Base-by-base conservation (phyloP, 108 stramenopile species). In the Cylindrotheca fusiformis region DNA sequence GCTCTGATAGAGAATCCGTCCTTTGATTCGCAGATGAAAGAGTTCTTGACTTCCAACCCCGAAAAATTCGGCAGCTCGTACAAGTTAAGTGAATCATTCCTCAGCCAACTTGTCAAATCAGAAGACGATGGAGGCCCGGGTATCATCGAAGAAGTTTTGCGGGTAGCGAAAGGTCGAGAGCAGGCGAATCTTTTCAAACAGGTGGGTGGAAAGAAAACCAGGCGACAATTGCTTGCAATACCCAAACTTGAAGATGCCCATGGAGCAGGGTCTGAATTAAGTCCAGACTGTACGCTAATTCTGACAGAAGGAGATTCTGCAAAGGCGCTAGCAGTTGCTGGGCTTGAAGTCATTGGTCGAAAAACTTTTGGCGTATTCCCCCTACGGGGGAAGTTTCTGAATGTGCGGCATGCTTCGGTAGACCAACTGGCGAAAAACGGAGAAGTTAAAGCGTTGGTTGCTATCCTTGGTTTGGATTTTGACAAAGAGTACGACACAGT, bases 11-110 rank as follows among this genome's bases (percentile, higher is more conserved):
- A 96, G 60, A 99, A 99, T 74, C 91, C 95, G 5, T 86, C 97
- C 10, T 99, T 99, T 79, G 97, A 98, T 78, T 95, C 94, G 3
- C 98, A 98, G 71, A 99, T 97, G 86, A 99, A 99, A 77, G 98
- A 99, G 48, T 86, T 76, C 46, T 77, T 99, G 1, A 98, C 96
- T 1, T 92, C 94, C 1, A 83, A 76, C 63, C 80, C 90, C 21
- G 53, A 74, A 19, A 72, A 33, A 4, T 99, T 99, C 59, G 98
- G 98, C 14, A 89, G 91, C 49, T 52, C 73, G 18, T 89, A 48
- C 25, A 49, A 48, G 2, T 55, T 94, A 20, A 63, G 74, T 21
- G 66, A 71, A 27, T 61, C 60, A 1, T 88, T 87, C 58, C 47
- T 91, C 21, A 78, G 65, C 22, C 58, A 78, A 48, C 48, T 90